Conservation (phyloP, 1,284 basidiomycete genomes). For the Ustilago hordei region DNA sequence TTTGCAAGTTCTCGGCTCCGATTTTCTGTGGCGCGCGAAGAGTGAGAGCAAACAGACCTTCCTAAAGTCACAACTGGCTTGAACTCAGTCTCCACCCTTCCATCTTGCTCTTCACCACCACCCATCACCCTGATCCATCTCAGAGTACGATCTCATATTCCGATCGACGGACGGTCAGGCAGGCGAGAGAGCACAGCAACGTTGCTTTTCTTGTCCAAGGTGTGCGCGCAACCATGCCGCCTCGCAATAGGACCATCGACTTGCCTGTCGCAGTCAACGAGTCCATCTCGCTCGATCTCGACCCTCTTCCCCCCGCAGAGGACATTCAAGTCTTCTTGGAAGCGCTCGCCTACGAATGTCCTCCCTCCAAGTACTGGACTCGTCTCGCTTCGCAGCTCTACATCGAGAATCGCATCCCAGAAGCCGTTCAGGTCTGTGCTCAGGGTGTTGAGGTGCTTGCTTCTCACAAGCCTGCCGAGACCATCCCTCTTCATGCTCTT, state of each 20-base stretch:
- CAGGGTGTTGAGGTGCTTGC: conserved; percentile 53
- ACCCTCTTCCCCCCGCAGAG: conserved; percentile 59
- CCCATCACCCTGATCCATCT: neutral
- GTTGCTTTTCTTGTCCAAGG: neutral
- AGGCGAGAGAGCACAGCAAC: neutral
- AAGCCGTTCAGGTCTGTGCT: conserved; percentile 53
- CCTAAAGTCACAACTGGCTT: neutral
- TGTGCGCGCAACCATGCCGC: conserved; percentile 32
- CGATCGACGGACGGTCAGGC: neutral
- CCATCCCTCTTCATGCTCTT: conserved; percentile 52
- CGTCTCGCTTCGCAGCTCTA: conserved; percentile 58
- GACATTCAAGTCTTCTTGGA: conserved; percentile 63
- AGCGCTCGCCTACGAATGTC: conserved; percentile 58
- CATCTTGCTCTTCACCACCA: neutral
- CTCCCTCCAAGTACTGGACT: conserved; percentile 59
- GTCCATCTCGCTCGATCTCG: conserved; percentile 60
- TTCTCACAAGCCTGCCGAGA: conserved; percentile 50
- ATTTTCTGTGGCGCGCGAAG: neutral
- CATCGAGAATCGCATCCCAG: conserved; percentile 48
- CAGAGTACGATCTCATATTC: neutral
- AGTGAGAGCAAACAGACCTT: neutral
- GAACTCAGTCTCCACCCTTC: neutral
- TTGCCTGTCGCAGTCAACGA: conserved; percentile 61
- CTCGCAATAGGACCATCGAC: conserved; percentile 54
- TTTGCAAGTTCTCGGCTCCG: conserved; percentile 9